These are phyloP conservation scores for Penicillium coprophilum DNA, from an alignment of 495 filamentous ascomycete genomes.

Conservation along the genomic window DNA sequence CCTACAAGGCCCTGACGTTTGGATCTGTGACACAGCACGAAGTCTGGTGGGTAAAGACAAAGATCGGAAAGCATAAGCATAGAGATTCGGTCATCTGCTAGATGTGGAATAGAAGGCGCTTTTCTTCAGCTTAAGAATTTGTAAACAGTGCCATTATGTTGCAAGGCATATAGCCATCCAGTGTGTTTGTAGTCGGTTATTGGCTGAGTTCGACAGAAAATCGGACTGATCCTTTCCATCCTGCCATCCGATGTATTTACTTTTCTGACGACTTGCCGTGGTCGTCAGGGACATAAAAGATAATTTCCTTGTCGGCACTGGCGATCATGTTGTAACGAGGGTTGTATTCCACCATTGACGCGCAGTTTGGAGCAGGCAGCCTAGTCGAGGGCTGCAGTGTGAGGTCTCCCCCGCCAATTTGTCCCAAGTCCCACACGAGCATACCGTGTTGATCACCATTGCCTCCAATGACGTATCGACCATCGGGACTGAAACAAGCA, in stretches of 20 bases:
- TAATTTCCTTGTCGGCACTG: slow-evolving; percentile 79
- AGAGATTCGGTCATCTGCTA: background rate
- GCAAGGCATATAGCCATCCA: no score
- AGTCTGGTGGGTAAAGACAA: slow-evolving; percentile 67
- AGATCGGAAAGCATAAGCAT: slow-evolving; percentile 36
- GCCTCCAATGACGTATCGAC: slow-evolving; percentile 80
- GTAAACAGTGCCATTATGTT: background rate
- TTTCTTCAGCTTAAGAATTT: background rate
- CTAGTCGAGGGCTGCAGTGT: slow-evolving; percentile 62
- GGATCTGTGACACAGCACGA: slow-evolving; percentile 62
- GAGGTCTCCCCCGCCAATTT: slow-evolving; percentile 48
- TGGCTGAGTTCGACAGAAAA: background rate
- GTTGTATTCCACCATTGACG: slow-evolving; percentile 80
- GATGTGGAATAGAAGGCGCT: background rate
- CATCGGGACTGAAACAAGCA: slow-evolving; percentile 84
- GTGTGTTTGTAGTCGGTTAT: background rate
- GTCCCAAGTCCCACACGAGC: slow-evolving; percentile 78
- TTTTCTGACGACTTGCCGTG: slow-evolving; percentile 34
- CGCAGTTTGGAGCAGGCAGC: slow-evolving; percentile 64
- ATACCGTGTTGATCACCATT: slow-evolving; percentile 65
- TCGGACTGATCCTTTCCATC: background rate
- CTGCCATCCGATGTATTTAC: slow-evolving; percentile 13
- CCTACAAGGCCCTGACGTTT: slow-evolving; percentile 55
- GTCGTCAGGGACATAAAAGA: slow-evolving; percentile 81
- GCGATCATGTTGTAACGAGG: slow-evolving; percentile 87